Percentiles rank a stretch among this genome's conserved stretches.
phyloP scores from a whole-genome alignment of 176 grass and related monocot genomes.

The Triticum aestivum region DNA sequence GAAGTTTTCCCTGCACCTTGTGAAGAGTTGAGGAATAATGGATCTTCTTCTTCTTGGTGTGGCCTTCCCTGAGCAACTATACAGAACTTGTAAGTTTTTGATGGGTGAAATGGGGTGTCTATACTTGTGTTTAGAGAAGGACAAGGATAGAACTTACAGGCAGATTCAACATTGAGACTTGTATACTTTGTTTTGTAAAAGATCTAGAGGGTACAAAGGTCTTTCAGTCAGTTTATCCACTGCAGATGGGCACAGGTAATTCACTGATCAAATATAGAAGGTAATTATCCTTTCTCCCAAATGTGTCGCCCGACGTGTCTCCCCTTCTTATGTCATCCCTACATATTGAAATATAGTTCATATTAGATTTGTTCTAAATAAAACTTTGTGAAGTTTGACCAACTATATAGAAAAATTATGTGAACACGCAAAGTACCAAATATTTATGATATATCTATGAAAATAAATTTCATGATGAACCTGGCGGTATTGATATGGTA shows the following conservation, averaged over 20 bases:
- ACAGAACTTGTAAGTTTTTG: neutral
- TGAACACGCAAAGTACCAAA: neutral
- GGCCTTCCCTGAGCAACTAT: conserved; percentile 28
- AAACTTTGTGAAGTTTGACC: neutral
- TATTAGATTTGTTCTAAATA: neutral
- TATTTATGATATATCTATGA: neutral
- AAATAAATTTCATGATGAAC: neutral
- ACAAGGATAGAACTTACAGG: conserved; percentile 6
- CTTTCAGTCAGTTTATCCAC: neutral
- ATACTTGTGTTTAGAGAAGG: neutral
- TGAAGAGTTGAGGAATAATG: conserved; percentile 53
- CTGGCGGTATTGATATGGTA: neutral
- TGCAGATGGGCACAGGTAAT: neutral
- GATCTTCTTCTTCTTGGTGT: conserved; percentile 59
- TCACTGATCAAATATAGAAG: neutral
- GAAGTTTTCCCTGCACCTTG: conserved; percentile 69
- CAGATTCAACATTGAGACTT: neutral
- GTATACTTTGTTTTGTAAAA: neutral
- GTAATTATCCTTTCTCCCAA: neutral
- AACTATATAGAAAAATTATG: neutral
- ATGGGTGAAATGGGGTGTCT: neutral
- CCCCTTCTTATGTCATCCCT: neutral
- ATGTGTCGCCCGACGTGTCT: neutral
- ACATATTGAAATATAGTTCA: neutral
- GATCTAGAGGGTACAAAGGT: neutral